These are phyloP conservation scores for Gigaspora rosea DNA, from an alignment of 192 early-diverging fungal genomes.

Conservation along the genomic window DNA sequence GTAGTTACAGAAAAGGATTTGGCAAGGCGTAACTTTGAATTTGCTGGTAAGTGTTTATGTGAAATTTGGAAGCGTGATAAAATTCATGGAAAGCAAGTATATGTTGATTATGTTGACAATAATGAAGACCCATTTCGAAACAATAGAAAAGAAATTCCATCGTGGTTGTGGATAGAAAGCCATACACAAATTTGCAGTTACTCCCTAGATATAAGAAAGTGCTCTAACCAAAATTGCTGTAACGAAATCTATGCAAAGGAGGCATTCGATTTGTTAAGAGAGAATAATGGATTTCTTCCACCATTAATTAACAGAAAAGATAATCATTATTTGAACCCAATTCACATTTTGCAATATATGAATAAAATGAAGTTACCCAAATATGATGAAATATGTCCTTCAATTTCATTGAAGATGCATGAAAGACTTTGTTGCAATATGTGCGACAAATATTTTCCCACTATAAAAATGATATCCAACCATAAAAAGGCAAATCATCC, in stretches of 20 bases:
- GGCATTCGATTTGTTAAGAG: not conserved
- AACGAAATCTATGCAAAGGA: not conserved
- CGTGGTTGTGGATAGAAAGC: not conserved
- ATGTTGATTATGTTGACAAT: not conserved
- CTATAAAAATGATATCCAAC: not conserved
- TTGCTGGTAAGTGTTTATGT: not conserved
- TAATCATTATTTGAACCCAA: not conserved
- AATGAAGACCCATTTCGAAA: not conserved
- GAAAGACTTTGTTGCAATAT: too few relatives aligned
- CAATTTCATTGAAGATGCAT: too few relatives aligned
- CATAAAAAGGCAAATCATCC: not conserved
- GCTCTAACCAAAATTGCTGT: not conserved
- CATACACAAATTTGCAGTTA: not conserved
- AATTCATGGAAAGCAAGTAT: not conserved
- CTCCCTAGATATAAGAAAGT: not conserved
- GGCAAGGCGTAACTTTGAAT: not conserved
- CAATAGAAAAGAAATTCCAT: not conserved
- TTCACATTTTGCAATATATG: too few relatives aligned
- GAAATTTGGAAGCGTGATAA: not conserved
- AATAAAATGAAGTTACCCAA: too few relatives aligned
- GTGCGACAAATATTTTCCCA: not conserved
- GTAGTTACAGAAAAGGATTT: not conserved
- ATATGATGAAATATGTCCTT: too few relatives aligned
- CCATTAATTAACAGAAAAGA: not conserved
- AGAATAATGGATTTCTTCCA: not conserved